Base-by-base conservation (phyloP, 1,139 yeast species). In the Saccharomyces hybrid region DNA sequence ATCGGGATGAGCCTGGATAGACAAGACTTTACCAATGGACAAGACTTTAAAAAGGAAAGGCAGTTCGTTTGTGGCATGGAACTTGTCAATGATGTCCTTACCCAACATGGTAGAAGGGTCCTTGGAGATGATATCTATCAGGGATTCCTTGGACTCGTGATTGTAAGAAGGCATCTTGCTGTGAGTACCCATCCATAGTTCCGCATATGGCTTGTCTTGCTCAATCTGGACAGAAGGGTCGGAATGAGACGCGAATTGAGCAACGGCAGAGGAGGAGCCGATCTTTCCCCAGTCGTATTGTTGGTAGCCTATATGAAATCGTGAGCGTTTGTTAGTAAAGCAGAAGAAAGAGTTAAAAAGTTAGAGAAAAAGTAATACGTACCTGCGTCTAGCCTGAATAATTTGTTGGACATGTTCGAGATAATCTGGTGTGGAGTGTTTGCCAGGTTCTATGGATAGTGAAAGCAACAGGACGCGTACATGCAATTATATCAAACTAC, bases 141-240 rank as follows among this genome's bases (percentile, higher is more conserved):
- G 78, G 26, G 77, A 68, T 60, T 78, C 73, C 44, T 82, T 82
- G 42, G 76, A 71, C 28, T 76, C 79, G 16, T 79, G 78, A 47
- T 81, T 79, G 53, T 74, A 74, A n/a, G 96, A 85, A 20, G 98
- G 97, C 13, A 88, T 90, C 51, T 87, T 85, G 52, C 96, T 95
- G 68, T 93, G 99, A 29, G 98, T 90, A 28, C 99, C 99, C 99
- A 93, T 93, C 99, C 99, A 93, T 63, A 93, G 78, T 71, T 88
- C 95, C 38, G 96, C 95, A 64, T 88, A 88, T 11, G 96, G 98
- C 69, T 84, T 82, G 49, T 76, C 55, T 63, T 84, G 91, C 61
- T 86, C 89, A 55, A 90, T 78, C 38, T 67, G 65, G 53, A 83
- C 73, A 41, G 76, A 67, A 5, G 88, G 80, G 71, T 87, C 84